Base-by-base conservation (phyloP, 768 basidiomycete genomes). In the Leccinum subgranulosum region DNA sequence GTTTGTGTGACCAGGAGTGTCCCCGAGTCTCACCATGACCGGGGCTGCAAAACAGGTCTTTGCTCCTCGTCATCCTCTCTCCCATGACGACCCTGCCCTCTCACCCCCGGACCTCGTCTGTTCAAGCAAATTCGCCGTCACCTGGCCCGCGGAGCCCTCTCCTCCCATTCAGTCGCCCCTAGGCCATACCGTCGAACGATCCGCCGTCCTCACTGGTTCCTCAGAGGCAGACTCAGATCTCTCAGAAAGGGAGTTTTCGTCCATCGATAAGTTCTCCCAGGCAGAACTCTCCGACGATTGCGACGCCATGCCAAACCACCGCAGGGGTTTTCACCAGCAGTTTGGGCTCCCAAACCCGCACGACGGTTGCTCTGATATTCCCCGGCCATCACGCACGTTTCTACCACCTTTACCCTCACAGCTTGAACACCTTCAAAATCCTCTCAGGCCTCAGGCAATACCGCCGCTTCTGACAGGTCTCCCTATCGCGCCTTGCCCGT, bases 361-460 rank as follows among this genome's bases (percentile, higher is more conserved):
- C 21, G 73, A 71, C 49, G 63, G 69, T 15, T 64, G 62, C 47
- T 55, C 72, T 43, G 61, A 69, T 55, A 61, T 72, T 12, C 85
- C 87, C 47, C 79, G 79, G n/a, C 82, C 92, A 56, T 84, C 85
- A 50, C 82, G 93, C 54, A 85, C 88, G 3, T 84, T 88, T 64
- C 91, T 92, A 17, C 83, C 86, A 75, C 93, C 93, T 19, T 73
- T 87, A n/a, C 84, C 90, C 12, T 82, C 84, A 14, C 88, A 92
- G 69, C 81, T 94, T n/a, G 82, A 81, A 45, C 82, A 85, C 60
- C 77, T 94, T 27, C 81, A 80, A 64, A 86, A 93, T 66, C 93
- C 92, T 8, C 78, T 77, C 62, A 77, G 84, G 60, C 65, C 53
- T 28, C 62, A 46, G 11, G 19, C 51, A 17, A 48, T 25, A 17